These are phyloP conservation scores for Cercophora samala DNA, from an alignment of 495 filamentous ascomycete genomes.

Conservation along the genomic window DNA sequence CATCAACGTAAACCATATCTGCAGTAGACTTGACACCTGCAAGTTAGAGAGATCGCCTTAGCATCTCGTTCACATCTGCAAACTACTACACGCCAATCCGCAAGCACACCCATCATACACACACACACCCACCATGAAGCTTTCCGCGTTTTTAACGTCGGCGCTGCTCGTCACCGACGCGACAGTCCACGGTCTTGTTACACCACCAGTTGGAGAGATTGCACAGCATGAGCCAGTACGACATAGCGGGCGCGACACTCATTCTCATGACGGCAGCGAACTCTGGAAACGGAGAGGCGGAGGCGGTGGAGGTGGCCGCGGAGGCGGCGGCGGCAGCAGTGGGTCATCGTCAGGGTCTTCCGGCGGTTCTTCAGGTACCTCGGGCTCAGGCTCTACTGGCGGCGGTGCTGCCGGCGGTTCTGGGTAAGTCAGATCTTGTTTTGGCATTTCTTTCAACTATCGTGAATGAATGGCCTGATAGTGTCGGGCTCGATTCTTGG, in stretches of 20 bases:
- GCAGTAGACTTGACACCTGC: not conserved
- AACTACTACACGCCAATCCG: not conserved
- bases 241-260: conserved; percentile 24
- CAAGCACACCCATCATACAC: not conserved
- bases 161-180: conserved; percentile 18
- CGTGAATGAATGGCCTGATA: not conserved
- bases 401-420: not conserved
- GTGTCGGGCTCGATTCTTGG: not conserved
- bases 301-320: conserved; percentile 50
- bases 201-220: conserved; percentile 20
- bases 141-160: conserved; percentile 9
- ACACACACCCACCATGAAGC: conserved; percentile 10
- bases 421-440: not conserved
- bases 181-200: conserved; percentile 17
- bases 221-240: conserved; percentile 25
- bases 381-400: not conserved
- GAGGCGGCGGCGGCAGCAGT: conserved; percentile 34
- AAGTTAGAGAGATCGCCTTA: not conserved
- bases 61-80: not conserved
- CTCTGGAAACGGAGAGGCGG: conserved; percentile 58
- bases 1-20: not conserved
- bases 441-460: conserved; percentile 19
- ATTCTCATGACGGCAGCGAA: conserved; percentile 27
- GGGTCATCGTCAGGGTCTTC: conserved; percentile 10
- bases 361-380: not conserved